phyloP scores from a whole-genome alignment of 139 green algal species.

The Chlamydomonas incerta region DNA sequence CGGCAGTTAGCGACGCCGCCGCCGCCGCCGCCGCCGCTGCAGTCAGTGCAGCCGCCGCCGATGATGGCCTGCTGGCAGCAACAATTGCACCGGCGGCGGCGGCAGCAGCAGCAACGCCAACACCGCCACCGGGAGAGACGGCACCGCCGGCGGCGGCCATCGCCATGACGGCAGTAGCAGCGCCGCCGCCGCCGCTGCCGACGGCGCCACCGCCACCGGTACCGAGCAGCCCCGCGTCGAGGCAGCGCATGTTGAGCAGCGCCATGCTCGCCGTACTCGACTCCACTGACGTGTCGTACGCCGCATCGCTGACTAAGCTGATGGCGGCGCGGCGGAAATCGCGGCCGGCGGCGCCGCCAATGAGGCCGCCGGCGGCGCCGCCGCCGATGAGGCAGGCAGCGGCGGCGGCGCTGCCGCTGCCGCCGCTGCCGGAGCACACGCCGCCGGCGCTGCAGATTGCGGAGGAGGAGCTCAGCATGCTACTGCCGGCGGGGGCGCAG shows the following conservation, averaged over 20 bases:
- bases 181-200: not conserved
- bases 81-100: too few relatives aligned
- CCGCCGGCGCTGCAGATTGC: too few relatives aligned
- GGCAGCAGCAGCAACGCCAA: too few relatives aligned
- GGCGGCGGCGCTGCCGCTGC: not conserved
- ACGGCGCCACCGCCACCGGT: not conserved
- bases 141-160: too few relatives aligned
- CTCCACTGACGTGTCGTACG: conserved; percentile 19
- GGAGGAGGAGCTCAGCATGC: too few relatives aligned
- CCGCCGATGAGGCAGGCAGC: not conserved
- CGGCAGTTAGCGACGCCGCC: too few relatives aligned
- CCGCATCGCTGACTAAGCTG: not conserved
- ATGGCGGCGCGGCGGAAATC: not conserved
- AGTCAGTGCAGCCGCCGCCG: too few relatives aligned
- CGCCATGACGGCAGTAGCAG: too few relatives aligned
- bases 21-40: too few relatives aligned
- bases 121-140: too few relatives aligned
- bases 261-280: not conserved
- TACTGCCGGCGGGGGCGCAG: too few relatives aligned
- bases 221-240: not conserved
- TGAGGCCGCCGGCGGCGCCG: not conserved
- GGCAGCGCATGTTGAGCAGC: not conserved
- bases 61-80: too few relatives aligned
- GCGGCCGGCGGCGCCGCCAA: not conserved
- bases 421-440: not conserved